Evolutionary conservation across 164 flowering plant species (phyloP), one percentile per base, ranked within the genome.

Genomic region (Litsea cubeba): DNA sequence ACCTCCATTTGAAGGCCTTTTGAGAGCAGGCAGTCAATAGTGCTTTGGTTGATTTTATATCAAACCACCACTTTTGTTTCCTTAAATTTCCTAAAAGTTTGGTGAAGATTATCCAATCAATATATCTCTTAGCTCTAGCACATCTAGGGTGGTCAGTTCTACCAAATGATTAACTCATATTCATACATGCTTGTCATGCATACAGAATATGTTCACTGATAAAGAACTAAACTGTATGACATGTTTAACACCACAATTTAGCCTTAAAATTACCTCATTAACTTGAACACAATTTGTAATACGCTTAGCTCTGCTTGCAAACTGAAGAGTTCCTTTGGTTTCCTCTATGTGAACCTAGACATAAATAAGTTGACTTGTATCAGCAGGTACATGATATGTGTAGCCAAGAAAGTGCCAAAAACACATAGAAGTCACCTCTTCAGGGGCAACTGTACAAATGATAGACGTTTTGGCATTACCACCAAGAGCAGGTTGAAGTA

Each of bases 381-480:
- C 7, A 20, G 20, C 22, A 5, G 32, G 40, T 22, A 50, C 26
- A 28, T 4, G 17, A 58, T 15, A 54, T 20, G 35, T 30, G 7
- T 12, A 35, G 28, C 22, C 23, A 68, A 25, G 25, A 50, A 74
- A 30, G 3, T 40, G 17, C 10, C 10, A 23, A 60, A 80, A 71
- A 50, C 12, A 23, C 50, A 4, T 23, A 22, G 26, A 74, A 65
- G 46, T 24, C 24, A 80, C 97, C 97, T 95, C 97, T 83, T 95
- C 99, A 69, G 99, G 99, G 77, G 99, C 97, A 62, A 96, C 71
- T 3, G 97, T 96, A 75, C 99, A 94, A 49, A 96, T 94, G 50
- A 96, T 94, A 69, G 97, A 92, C 57, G 99, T 96, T 84, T 94
- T 96, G 17, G 98, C 97, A 89, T 96, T 96, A 40, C 98, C 98